Base-by-base conservation (phyloP, 2,329 filamentous ascomycete genomes). In the Aureobasidium musti region DNA sequence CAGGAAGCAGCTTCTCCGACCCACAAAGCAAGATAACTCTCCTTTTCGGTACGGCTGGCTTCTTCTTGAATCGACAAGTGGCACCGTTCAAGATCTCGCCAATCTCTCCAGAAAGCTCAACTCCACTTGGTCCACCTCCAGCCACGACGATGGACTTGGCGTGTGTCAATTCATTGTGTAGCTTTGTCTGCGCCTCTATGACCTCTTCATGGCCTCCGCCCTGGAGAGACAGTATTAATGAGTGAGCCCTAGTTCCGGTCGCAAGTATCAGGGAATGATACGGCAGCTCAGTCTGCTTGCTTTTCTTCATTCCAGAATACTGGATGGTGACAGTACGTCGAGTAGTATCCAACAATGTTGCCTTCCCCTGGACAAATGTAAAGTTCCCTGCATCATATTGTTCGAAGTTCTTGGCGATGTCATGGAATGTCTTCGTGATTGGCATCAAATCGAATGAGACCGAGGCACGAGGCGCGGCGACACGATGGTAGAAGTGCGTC, bases 201-300 rank as follows among this genome's bases (percentile, higher is more conserved):
- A 76, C 72, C 30, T 73, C 72, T 17, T 70, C 73, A 57, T 75
- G 70, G 30, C 78, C 72, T 13, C 72, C 69, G 39, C 76, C 78
- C 49, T 80, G 78, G 14, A 79, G 73, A 28, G 82, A 82, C 61
- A 82, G 76, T 3, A 79, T 74, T 0, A 80, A 76, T 30, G 80
- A 77, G 11, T 77, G 73, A 1, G 84, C 83, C 14, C 72, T 79
- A 45, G 81, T 81, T 8, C 85, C 85, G 0, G 84, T 85, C 10
- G 84, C 83, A 67, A 87, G 81, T 57, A 87, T 77, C 2, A 87
- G 77, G n/a, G 83, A 81, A 69, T 86, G 80, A 72, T 83, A 87
- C 2, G 76, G 65, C 35, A 70, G 72, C 54, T 72, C 70, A 14
- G 30, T 28, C 14, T 28, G 11, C 21, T 75, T 68, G 19, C 69